Conservation (phyloP, 257 asterid species). For the Nicotiana obtusifolia region DNA sequence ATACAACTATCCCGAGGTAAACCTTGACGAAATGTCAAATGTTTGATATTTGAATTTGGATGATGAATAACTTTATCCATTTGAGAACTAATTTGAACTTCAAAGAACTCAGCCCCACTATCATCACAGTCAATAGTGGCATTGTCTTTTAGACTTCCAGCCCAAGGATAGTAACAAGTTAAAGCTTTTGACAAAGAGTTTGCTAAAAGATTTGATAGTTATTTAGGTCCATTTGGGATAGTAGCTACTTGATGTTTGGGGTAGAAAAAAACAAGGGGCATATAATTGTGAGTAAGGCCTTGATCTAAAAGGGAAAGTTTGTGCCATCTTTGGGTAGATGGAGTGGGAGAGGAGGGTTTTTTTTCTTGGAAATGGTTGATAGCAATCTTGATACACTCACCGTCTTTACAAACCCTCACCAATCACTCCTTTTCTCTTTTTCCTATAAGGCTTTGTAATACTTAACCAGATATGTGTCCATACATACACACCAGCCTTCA, state of each 20-base stretch:
- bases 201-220: neutral
- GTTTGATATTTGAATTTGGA: neutral
- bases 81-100: neutral
- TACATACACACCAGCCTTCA: too few relatives aligned
- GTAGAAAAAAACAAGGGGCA: conserved; percentile 2
- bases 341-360: conserved; percentile 9
- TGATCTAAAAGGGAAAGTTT: neutral
- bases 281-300: neutral
- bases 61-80: neutral
- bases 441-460: too few relatives aligned
- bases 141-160: neutral
- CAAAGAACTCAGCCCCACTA: neutral
- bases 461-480: too few relatives aligned
- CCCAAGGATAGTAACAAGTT: neutral
- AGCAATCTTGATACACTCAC: neutral
- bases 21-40: neutral
- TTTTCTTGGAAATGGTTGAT: neutral
- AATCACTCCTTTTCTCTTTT: too few relatives aligned
- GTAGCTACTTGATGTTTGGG: neutral
- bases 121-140: conserved; percentile 12
- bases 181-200: neutral
- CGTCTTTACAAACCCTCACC: too few relatives aligned
- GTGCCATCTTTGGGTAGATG: neutral
- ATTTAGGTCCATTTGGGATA: neutral
- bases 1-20: neutral